These are phyloP conservation scores for Priceomyces medius DNA, from an alignment of 805 yeast species.

Conservation along the genomic window DNA sequence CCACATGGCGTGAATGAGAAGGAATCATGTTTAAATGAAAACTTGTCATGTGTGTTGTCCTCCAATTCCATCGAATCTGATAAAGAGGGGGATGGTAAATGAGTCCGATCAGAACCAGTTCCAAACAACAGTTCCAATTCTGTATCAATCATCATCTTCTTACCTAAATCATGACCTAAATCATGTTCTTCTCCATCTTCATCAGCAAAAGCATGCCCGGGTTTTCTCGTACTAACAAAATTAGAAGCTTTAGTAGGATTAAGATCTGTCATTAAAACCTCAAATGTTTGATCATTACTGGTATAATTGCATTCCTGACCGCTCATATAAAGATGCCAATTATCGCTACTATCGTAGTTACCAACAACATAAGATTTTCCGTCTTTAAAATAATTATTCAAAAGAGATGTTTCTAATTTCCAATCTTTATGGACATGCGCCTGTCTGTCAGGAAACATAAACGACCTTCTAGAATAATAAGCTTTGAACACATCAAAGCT, in stretches of 20 bases:
- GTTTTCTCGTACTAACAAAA: constrained; percentile 56
- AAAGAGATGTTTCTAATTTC: constrained; percentile 72
- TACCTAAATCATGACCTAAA: constrained; percentile 77
- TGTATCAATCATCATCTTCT: constrained; percentile 60
- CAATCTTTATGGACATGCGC: constrained; percentile 78
- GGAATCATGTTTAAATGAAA: constrained; percentile 67
- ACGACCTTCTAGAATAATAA: constrained; percentile 87
- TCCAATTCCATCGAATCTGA: constrained; percentile 27
- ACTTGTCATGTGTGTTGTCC: constrained; percentile 12
- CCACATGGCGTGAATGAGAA: constrained; percentile 95
- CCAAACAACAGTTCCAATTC: constrained; percentile 60
- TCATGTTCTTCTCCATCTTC: constrained; percentile 55
- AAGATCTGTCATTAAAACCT: constrained; percentile 86
- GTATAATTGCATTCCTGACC: constrained; percentile 28
- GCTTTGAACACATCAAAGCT: constrained; percentile 55
- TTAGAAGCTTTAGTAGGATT: constrained; percentile 53
- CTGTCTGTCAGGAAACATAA: constrained; percentile 90
- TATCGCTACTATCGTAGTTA: constrained; percentile 67
- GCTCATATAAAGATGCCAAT: constrained; percentile 85
- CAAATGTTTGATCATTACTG: constrained; percentile 69
- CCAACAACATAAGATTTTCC: constrained; percentile 79
- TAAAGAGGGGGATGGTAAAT: constrained; percentile 37
- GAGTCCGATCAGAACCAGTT: constrained; percentile 7
- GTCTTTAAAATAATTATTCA: constrained; percentile 61
- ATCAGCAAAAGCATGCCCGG: constrained; percentile 36